Evolutionary conservation across 495 filamentous ascomycete genomes (phyloP).

Genomic region (Neurospora pannonica): DNA sequence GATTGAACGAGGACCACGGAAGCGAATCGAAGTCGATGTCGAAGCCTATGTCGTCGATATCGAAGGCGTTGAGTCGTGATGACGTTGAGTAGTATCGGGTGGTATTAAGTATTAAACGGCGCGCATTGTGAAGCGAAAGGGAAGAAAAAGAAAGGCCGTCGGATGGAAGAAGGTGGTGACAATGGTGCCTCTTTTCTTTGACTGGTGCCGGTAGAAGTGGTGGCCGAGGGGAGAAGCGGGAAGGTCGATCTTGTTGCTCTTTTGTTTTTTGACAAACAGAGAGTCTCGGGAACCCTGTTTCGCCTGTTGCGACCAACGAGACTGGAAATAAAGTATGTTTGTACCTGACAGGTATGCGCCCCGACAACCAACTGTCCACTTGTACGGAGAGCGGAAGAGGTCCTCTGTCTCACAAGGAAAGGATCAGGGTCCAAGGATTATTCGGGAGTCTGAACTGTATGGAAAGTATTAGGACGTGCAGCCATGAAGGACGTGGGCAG

Average conservation of each 20-base stretch:
- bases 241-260: not conserved
- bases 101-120: constrained; percentile 12
- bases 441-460: not conserved
- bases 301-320: not conserved
- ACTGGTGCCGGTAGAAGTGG: not conserved
- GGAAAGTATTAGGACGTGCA: not conserved
- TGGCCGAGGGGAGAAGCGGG: not conserved
- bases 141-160: not conserved
- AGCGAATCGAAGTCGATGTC: constrained; percentile 2
- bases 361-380: not conserved
- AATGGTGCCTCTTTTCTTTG: constrained; percentile 1
- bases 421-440: not conserved
- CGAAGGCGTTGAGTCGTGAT: constrained; percentile 5
- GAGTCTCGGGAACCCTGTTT: not conserved
- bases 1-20: not conserved
- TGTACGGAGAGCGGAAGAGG: not conserved
- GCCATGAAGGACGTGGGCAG: not conserved
- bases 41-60: constrained; percentile 7
- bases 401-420: not conserved
- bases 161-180: not conserved
- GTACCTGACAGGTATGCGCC: not conserved
- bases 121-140: constrained; percentile 8
- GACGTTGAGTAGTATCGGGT: not conserved
- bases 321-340: not conserved
- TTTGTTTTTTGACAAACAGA: not conserved